Base-by-base conservation (phyloP, 164 flowering plant species). In the Umbilicus rupestris region DNA sequence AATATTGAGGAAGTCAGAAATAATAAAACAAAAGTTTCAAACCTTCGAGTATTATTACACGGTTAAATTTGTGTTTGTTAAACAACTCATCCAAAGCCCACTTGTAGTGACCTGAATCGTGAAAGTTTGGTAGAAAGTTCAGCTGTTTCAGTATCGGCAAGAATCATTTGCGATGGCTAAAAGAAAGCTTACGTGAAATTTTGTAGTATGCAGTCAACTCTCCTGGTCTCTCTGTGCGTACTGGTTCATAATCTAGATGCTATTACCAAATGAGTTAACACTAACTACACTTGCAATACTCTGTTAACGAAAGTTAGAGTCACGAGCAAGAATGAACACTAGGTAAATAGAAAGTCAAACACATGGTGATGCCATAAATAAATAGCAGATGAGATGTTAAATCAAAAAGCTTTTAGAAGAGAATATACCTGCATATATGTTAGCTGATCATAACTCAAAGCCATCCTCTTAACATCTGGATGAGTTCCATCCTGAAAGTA, bases 11-110 rank as follows among this genome's bases (percentile, higher is more conserved):
- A 20, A 31, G 30, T 39, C 8, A 10, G 49, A 65, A 14, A 5
- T 46, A 31, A 2, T 20, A 16, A 10, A 71, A 41, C 14, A 22
- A 15, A 49, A 12, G 47, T 24, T 66, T 39, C 58, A n/a, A 72
- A 95, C 99, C 99, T 89, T 95, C 99, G 71, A 92, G 93, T 76
- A 92, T 90, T 72, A 92, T 87, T 24, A 88, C 96, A 66, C 91
- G 78, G 67, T 72, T 78, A 75, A 92, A 95, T 64, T 88, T 88
- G 73, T 87, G 88, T 72, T 85, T 83, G 81, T 81, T 77, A 79
- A 95, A 95, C 75, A 95, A 76, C 66, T 82, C 73, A 78, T 95
- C 96, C 79, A 95, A 66, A 67, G 91, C 90, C 92, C 98, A 92
- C 70, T 90, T 92, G 86, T 92, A 92, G 78, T 92, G 98, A 78